Evolutionary conservation across 2,329 filamentous ascomycete genomes (phyloP).

Genomic region (Corinectria fuckeliana): DNA sequence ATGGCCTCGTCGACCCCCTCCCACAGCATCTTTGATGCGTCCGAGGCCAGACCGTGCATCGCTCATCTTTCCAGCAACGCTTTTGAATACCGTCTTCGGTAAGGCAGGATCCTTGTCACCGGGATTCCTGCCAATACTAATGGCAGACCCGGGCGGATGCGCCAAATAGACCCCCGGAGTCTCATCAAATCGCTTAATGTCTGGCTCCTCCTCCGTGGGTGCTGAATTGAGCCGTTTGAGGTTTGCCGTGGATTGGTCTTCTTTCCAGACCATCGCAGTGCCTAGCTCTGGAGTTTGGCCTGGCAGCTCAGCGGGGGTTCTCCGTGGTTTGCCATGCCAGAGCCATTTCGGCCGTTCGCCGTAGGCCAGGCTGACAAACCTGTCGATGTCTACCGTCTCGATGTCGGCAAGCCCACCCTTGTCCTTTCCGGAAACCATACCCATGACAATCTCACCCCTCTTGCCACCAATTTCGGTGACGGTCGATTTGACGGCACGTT

Average conservation of each 20-base stretch:
- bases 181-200: slow-evolving; percentile 54
- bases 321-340: slow-evolving; percentile 88
- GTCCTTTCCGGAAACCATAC: slow-evolving; percentile 87
- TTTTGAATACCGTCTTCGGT: slow-evolving; percentile 75
- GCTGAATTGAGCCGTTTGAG: slow-evolving; percentile 58
- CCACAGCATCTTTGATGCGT: slow-evolving; percentile 85
- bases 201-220: slow-evolving; percentile 59
- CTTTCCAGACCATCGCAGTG: slow-evolving; percentile 61
- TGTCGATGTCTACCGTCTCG: slow-evolving; percentile 89
- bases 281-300: slow-evolving; percentile 55
- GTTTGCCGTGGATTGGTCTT: slow-evolving; percentile 52
- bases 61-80: slow-evolving; percentile 77
- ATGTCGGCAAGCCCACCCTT: slow-evolving; percentile 91
- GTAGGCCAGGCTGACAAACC: slow-evolving; percentile 77
- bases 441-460: slow-evolving; percentile 91
- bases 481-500: slow-evolving; percentile 92
- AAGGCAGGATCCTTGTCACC: slow-evolving; percentile 64
- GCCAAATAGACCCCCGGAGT: slow-evolving; percentile 51
- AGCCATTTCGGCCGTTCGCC: slow-evolving; percentile 92
- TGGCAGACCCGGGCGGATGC: slow-evolving; percentile 52
- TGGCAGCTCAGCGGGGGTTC: slow-evolving; percentile 57
- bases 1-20: slow-evolving; percentile 62
- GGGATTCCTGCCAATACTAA: slow-evolving; percentile 54
- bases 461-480: slow-evolving; percentile 94
- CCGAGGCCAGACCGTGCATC: slow-evolving; percentile 84